phyloP scores from a whole-genome alignment of 2,329 filamentous ascomycete genomes.

The Cladophialophora carrionii region DNA sequence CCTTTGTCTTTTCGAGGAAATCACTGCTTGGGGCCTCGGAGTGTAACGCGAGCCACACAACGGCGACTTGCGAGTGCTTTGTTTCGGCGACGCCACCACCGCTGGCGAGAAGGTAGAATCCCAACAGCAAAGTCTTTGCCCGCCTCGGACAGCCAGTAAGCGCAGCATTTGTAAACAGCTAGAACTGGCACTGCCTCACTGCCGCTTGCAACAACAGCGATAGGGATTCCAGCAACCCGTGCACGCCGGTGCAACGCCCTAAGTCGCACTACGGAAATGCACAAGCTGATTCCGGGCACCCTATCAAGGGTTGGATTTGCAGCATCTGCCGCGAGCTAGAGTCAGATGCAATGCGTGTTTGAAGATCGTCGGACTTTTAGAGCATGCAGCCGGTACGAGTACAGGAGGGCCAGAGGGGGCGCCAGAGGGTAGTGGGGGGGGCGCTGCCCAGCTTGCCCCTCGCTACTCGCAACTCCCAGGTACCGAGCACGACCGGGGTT shows the following conservation, averaged over 20 bases:
- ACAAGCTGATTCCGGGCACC: background rate
- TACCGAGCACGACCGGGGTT: slow-evolving; percentile 16
- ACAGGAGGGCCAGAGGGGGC: no score
- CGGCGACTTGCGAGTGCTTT: background rate
- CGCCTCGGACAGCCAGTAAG: background rate
- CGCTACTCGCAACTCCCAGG: slow-evolving; percentile 6
- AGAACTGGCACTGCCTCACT: slow-evolving; percentile 10
- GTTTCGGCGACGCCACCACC: background rate
- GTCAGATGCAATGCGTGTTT: slow-evolving; percentile 7
- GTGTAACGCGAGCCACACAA: background rate
- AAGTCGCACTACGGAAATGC: slow-evolving; percentile 9
- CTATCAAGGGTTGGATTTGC: slow-evolving; percentile 5
- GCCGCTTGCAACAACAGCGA: slow-evolving; percentile 3
- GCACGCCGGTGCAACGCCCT: background rate
- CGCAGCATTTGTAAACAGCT: background rate
- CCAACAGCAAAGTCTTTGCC: background rate
- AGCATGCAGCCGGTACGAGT: background rate
- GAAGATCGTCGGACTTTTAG: slow-evolving; percentile 8
- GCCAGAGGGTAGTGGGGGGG: no score
- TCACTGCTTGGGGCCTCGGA: background rate
- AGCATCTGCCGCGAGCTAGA: slow-evolving; percentile 7
- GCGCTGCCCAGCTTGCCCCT: slow-evolving; percentile 4
- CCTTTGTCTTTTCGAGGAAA: background rate
- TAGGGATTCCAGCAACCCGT: background rate
- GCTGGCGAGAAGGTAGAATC: background rate